Evolutionary conservation across 2,329 filamentous ascomycete genomes (phyloP).

Genomic region (Trichoderma hamatum): DNA sequence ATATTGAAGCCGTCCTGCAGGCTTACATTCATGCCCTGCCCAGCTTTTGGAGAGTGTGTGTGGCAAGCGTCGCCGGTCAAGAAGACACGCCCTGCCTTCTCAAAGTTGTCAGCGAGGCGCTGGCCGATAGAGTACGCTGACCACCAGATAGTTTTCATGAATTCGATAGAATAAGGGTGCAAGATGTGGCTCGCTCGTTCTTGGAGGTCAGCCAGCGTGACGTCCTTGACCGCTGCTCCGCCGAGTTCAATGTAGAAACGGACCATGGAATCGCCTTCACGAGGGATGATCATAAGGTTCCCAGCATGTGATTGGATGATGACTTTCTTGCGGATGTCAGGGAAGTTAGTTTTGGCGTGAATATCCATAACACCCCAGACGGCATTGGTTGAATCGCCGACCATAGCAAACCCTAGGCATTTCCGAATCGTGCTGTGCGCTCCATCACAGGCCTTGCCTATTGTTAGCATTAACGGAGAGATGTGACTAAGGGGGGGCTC

Average conservation of each 20-base stretch:
- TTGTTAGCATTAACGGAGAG: neutral
- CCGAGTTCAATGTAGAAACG: constrained; percentile 8
- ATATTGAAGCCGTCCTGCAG: constrained; percentile 1
- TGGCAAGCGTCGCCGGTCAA: neutral
- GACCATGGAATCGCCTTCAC: constrained; percentile 5
- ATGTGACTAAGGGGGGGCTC: no score
- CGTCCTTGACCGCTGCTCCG: neutral
- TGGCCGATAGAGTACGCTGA: neutral
- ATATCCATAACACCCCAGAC: constrained; percentile 38
- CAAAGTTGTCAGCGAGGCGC: constrained; percentile 7
- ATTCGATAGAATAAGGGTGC: neutral
- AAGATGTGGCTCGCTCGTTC: neutral
- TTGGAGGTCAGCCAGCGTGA: neutral
- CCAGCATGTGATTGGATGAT: neutral
- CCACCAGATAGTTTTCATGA: constrained; percentile 3
- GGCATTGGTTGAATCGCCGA: constrained; percentile 36
- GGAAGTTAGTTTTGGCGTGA: constrained; percentile 35
- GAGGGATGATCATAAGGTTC: constrained; percentile 2
- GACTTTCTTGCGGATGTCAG: constrained; percentile 32
- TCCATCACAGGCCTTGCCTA: constrained; percentile 28
- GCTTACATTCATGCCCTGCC: constrained; percentile 8
- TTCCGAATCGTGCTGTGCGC: constrained; percentile 35
- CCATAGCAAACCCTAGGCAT: constrained; percentile 33
- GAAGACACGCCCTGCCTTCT: neutral
- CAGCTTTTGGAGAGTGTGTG: constrained; percentile 1